A percentile compares a stretch with the other conserved stretches of the same genome.
These are phyloP conservation scores for Phytomonas sp. DNA, from an alignment of 208 protist genomes.

Conservation along the genomic window DNA sequence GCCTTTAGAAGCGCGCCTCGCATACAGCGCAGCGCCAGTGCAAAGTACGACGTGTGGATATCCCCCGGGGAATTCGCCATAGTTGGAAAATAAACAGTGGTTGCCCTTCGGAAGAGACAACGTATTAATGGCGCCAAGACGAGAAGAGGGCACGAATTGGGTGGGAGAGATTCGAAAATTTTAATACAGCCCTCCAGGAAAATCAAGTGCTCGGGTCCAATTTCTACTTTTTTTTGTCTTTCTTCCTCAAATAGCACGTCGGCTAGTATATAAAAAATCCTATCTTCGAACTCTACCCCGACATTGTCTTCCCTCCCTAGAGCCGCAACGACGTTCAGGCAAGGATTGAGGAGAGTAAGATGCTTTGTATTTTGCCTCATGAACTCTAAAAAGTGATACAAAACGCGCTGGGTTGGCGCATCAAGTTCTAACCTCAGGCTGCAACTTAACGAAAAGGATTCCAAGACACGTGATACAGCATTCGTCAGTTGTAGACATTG, in stretches of 20 bases:
- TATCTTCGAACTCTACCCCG: not conserved
- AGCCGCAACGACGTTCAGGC: constrained; percentile 7
- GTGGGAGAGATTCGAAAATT: not conserved
- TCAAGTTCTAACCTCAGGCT: constrained; percentile 12
- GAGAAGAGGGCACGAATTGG: constrained; percentile 1
- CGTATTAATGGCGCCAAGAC: constrained; percentile 1
- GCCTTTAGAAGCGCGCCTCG: not conserved
- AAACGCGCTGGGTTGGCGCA: constrained; percentile 9
- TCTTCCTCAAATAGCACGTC: not conserved
- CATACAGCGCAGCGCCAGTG: constrained; percentile 1
- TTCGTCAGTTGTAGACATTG: constrained; percentile 15
- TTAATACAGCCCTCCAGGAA: not conserved
- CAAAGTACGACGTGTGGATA: constrained; percentile 6
- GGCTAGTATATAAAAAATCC: not conserved
- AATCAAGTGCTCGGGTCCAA: not conserved
- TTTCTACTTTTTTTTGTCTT: not conserved
- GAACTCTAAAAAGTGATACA: constrained; percentile 24
- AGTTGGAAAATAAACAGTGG: not conserved
- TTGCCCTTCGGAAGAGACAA: constrained; percentile 1
- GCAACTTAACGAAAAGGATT: constrained; percentile 2
- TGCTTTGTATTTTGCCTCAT: constrained; percentile 17
- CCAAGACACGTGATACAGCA: constrained; percentile 15
- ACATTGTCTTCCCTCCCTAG: not conserved
- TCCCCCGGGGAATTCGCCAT: not conserved
- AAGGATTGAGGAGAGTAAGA: constrained; percentile 15